Evolutionary conservation across 2,329 filamentous ascomycete species (phyloP).

Genomic region (Colletotrichum theobromicola): DNA sequence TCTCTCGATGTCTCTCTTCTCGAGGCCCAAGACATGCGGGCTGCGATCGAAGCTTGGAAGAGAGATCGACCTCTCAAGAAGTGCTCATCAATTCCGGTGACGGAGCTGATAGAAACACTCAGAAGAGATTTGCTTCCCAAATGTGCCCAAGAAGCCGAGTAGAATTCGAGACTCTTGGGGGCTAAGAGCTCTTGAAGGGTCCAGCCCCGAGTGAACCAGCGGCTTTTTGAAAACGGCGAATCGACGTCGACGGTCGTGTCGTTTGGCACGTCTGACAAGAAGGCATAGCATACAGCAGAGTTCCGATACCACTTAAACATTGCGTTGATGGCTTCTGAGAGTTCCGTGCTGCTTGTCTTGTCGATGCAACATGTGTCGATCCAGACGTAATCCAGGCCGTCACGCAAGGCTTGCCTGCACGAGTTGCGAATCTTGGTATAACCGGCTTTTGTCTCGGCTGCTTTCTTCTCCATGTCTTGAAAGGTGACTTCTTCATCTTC

Average conservation of each 20-base stretch:
- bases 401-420: conserved; percentile 14
- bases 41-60: background rate
- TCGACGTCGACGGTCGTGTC: background rate
- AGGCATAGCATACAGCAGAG: conserved; percentile 2
- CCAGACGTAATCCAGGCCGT: conserved; percentile 4
- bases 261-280: background rate
- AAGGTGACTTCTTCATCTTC: conserved; percentile 31
- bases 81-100: background rate
- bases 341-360: conserved; percentile 9
- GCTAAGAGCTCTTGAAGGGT: conserved; percentile 30
- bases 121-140: too few species aligned
- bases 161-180: conserved; percentile 25
- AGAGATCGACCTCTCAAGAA: background rate
- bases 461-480: conserved; percentile 23
- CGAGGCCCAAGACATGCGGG: background rate
- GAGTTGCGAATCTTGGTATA: conserved; percentile 27
- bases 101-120: background rate
- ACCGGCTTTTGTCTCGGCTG: background rate
- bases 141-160: background rate
- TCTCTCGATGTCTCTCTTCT: background rate
- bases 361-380: conserved; percentile 24
- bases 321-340: conserved; percentile 11
- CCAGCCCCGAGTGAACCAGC: conserved; percentile 27
- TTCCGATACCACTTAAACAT: conserved; percentile 15
- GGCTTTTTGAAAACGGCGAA: conserved; percentile 16